These are phyloP conservation scores for Truncatella angustata DNA, from an alignment of 2,329 filamentous ascomycete species.

Conservation along the genomic window DNA sequence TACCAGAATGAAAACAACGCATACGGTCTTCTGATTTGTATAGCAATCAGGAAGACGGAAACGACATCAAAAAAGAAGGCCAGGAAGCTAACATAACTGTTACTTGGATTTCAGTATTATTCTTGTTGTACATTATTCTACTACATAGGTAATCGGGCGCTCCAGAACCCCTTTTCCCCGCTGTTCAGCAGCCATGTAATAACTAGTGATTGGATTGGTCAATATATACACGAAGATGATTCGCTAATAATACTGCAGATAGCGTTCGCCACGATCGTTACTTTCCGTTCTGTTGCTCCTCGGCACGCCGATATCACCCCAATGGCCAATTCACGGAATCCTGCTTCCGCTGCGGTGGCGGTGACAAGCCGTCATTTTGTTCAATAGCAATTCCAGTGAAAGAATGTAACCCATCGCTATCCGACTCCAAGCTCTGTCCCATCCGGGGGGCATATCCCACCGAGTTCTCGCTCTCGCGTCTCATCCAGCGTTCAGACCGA, in stretches of 20 bases:
- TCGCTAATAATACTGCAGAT: background rate
- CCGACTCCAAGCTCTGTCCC: background rate
- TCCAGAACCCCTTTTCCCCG: background rate
- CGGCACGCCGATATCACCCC: background rate
- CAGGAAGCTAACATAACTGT: too few species aligned
- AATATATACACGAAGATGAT: background rate
- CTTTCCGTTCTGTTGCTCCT: background rate
- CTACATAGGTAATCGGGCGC: background rate
- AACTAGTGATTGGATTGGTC: background rate
- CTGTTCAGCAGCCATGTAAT: background rate
- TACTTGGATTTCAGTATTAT: background rate
- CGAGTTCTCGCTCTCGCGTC: background rate
- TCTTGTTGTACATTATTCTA: background rate
- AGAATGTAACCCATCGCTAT: background rate
- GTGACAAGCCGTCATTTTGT: background rate
- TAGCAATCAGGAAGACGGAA: too few species aligned
- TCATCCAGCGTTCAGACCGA: background rate
- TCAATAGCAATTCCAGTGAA: background rate
- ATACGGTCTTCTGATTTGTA: too few species aligned
- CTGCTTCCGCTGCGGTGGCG: background rate
- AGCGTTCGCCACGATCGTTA: background rate
- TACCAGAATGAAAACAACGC: too few species aligned
- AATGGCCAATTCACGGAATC: slow-evolving; percentile 1
- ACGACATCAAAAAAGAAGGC: too few species aligned
- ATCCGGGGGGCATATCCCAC: background rate